Evolutionary conservation across 2,329 filamentous ascomycete species (phyloP), one percentile per base, ranked within the genome.

Genomic region (Nothopassalora personata): DNA sequence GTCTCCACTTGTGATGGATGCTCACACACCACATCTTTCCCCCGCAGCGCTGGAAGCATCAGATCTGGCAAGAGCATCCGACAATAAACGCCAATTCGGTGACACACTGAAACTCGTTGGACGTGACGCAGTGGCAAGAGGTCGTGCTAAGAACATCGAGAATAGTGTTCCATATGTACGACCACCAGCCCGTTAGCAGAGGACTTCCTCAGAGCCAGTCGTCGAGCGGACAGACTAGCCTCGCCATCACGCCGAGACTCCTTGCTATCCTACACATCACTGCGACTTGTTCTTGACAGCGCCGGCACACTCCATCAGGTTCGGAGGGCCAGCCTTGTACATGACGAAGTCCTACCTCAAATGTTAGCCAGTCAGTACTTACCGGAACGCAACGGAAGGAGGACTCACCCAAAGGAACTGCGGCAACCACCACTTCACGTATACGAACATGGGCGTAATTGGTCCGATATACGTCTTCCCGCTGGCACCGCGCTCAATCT

Each of bases 401-500:
- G n/a, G 18, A 57, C 61, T 56, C 33, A 61, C 59, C 61, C 61
- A 61, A 30, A 63, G 43, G 48, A 60, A 63, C 11, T 43, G 58
- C 51, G 61, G 61, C 53, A 57, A 55, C 59, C 61, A 63, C 56
- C 61, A 63, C 48, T 59, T 31, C 19, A 63, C 30, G 43, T 58
- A 63, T 19, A 57, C 56, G 28, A 61, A 60, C 56, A 61, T 39
- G 8, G 56, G 52, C 31, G 56, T 61, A 6, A 63, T 46, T 9
- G 56, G 59, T n/a, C 59, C 61, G 10, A 63, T 52, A 49, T 57
- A 61, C 8, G 59, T 48, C 45, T 63, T 61, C 5, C 61, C 61
- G 13, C 47, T 59, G 13, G 57, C 56, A 15, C 59, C 56, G 5
- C 52, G 48, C 34, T 63, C 61, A 11, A 59, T 47, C 43, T 57